phyloP scores from a whole-genome alignment of 805 yeast genomes.

The Spathaspora passalidarum region DNA sequence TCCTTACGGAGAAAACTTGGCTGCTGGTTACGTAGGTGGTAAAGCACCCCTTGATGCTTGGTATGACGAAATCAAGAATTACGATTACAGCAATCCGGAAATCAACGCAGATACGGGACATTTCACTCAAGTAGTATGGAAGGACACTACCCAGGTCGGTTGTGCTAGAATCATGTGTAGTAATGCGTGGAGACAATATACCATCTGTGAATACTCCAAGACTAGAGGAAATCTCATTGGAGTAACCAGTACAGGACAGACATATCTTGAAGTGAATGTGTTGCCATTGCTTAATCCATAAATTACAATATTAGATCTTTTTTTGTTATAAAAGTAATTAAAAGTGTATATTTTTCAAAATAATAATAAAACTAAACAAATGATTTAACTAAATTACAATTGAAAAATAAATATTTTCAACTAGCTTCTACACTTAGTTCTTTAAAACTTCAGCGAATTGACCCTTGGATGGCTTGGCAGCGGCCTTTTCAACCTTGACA shows the following conservation, averaged over 20 bases:
- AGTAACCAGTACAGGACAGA: slow-evolving; percentile 28
- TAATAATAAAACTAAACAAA: too few relatives aligned
- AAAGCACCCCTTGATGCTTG: slow-evolving; percentile 64
- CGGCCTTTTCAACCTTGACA: slow-evolving; percentile 63
- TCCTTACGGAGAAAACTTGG: slow-evolving; percentile 75
- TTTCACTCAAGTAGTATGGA: slow-evolving; percentile 79
- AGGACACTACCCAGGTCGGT: slow-evolving; percentile 55
- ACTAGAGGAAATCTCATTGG: slow-evolving; percentile 51
- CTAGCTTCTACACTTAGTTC: slow-evolving; percentile 27
- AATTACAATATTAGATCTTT: not conserved
- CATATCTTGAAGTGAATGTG: slow-evolving; percentile 44
- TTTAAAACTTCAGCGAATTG: slow-evolving; percentile 66
- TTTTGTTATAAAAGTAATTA: not conserved
- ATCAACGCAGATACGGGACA: slow-evolving; percentile 62
- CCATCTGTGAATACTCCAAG: slow-evolving; percentile 66
- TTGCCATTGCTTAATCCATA: slow-evolving; percentile 23
- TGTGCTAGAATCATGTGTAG: slow-evolving; percentile 57
- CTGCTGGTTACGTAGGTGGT: slow-evolving; percentile 61
- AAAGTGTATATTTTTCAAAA: not conserved
- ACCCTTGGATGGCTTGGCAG: slow-evolving; percentile 69
- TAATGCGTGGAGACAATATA: slow-evolving; percentile 52
- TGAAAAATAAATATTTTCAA: too few relatives aligned
- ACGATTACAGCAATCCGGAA: slow-evolving; percentile 53
- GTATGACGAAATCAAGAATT: slow-evolving; percentile 62
- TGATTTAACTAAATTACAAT: too few relatives aligned